These are phyloP conservation scores for Mortierella sp. DNA, from an alignment of 371 early-diverging fungal species.

Conservation along the genomic window DNA sequence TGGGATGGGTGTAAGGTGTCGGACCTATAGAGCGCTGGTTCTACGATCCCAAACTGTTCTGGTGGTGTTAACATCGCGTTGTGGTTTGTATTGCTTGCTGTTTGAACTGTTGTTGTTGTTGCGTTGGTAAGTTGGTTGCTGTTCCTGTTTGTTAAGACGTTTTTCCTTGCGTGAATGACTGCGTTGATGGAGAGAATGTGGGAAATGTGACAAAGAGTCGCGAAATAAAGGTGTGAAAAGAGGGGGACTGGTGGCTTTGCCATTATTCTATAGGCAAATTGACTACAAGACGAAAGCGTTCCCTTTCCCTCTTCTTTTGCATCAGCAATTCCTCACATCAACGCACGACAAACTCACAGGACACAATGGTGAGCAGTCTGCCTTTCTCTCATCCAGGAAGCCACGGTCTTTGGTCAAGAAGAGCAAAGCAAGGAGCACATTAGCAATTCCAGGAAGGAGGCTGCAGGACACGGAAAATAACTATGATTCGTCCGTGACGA, in stretches of 20 bases:
- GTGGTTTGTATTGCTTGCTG: neutral
- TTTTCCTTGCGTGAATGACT: neutral
- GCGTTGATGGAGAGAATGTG: neutral
- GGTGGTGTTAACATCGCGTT: slow-evolving; percentile 75
- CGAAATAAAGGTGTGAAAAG: neutral
- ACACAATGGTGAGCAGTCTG: slow-evolving; percentile 8
- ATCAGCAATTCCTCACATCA: neutral
- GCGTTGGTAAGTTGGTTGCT: neutral
- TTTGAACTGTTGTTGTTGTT: neutral
- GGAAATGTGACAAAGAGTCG: neutral
- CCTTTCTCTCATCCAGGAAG: neutral
- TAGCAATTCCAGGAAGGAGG: too few species aligned
- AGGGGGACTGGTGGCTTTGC: neutral
- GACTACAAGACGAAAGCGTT: neutral
- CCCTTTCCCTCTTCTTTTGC: neutral
- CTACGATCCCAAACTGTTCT: slow-evolving; percentile 94
- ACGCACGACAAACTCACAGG: neutral
- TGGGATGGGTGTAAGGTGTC: slow-evolving; percentile 80
- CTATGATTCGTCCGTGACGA: too few species aligned
- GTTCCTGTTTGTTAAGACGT: neutral
- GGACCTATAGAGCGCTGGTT: slow-evolving; percentile 89
- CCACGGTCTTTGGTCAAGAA: neutral
- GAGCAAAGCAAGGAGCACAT: too few species aligned
- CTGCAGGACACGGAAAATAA: too few species aligned
- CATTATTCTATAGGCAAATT: neutral